phyloP scores from a whole-genome alignment of 176 grass and related monocot genomes.

The Ensete ventricosum region DNA sequence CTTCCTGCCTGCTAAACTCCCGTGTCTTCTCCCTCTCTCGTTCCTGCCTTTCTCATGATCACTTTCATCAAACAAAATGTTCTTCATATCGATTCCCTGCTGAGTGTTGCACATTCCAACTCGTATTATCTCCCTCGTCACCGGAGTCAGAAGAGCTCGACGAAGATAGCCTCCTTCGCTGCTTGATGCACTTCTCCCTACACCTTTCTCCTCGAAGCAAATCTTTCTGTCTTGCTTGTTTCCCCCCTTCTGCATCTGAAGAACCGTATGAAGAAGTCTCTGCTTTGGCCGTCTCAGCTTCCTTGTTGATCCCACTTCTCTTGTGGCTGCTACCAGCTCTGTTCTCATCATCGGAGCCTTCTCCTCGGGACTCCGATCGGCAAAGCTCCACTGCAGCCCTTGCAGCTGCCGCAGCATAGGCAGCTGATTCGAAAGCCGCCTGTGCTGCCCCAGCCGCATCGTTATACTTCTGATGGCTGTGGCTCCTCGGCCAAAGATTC shows the following conservation, averaged over 20 bases:
- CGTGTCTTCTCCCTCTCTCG: neutral
- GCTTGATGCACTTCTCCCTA: neutral
- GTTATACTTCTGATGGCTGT: constrained; percentile 26
- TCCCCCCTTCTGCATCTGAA: neutral
- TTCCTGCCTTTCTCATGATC: neutral
- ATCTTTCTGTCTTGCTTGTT: neutral
- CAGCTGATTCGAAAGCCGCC: constrained; percentile 73
- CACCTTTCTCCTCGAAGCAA: neutral
- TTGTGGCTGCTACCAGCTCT: neutral
- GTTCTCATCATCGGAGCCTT: constrained; percentile 5
- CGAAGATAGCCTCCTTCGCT: neutral
- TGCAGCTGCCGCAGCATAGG: constrained; percentile 58
- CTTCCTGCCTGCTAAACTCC: neutral
- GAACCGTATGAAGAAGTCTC: neutral
- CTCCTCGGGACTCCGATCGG: constrained; percentile 20
- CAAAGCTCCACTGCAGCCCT: constrained; percentile 76
- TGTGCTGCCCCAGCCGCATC: constrained; percentile 62
- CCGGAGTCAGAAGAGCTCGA: neutral
- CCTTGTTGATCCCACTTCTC: neutral
- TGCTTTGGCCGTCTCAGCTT: neutral
- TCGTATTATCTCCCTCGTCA: neutral
- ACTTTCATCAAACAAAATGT: neutral
- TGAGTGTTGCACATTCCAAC: neutral
- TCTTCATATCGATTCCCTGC: neutral
- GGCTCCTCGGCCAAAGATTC: neutral